Evolutionary conservation across 768 basidiomycete genomes (phyloP).

Genomic region (Kwoniella europaea): DNA sequence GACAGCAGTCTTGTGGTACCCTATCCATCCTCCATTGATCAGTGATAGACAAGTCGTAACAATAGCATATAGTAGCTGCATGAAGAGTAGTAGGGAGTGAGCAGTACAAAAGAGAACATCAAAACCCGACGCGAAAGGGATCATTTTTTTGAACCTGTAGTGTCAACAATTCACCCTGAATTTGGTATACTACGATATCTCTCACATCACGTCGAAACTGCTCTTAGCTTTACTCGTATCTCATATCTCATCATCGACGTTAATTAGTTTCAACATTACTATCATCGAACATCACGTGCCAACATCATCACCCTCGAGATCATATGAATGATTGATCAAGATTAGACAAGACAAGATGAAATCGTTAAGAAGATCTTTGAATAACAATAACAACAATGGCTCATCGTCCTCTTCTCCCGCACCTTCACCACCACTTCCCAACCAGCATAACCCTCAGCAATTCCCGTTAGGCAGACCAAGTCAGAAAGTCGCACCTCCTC

Average conservation of each 20-base stretch:
- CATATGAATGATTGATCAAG: background rate
- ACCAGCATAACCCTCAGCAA: constrained; percentile 60
- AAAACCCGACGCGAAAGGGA: background rate
- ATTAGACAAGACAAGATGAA: constrained; percentile 41
- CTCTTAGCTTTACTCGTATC: too few species aligned
- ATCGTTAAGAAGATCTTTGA: constrained; percentile 52
- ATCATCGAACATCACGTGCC: constrained; percentile 9
- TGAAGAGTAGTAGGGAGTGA: background rate
- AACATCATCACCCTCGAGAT: background rate
- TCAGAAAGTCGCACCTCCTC: constrained; percentile 76
- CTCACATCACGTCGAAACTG: background rate
- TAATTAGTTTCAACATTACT: background rate
- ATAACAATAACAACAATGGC: constrained; percentile 44
- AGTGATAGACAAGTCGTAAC: background rate
- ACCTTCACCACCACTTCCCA: constrained; percentile 32
- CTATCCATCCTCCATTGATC: background rate
- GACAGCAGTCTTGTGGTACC: background rate
- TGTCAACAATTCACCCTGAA: constrained; percentile 21
- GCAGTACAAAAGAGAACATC: background rate
- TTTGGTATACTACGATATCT: constrained; percentile 1
- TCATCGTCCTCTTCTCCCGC: constrained; percentile 32
- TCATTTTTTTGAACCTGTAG: background rate
- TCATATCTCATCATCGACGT: background rate
- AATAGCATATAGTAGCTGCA: background rate
- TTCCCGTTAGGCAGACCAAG: constrained; percentile 74